These are phyloP conservation scores for Cyclostephanos tholiformis DNA, from an alignment of 108 stramenopile genomes.

Conservation along the genomic window DNA sequence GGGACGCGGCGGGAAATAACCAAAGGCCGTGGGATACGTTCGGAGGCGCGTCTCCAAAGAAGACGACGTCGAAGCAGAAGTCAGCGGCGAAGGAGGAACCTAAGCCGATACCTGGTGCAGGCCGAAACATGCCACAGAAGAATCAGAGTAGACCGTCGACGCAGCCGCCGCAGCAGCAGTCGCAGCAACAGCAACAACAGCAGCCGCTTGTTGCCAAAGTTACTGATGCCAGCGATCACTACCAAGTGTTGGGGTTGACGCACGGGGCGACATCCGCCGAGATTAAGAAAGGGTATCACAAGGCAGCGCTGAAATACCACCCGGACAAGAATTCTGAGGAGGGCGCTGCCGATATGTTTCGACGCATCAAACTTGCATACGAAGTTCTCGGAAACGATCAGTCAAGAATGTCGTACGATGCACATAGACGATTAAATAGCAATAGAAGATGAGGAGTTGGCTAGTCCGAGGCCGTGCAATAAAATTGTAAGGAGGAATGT, in stretches of 20 bases:
- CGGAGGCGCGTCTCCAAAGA: conserved; percentile 7
- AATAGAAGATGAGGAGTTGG: not conserved
- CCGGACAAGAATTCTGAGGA: conserved; percentile 78
- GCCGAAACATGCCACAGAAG: not conserved
- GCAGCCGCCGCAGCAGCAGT: conserved; percentile 39
- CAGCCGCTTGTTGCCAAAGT: not conserved
- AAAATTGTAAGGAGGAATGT: no score
- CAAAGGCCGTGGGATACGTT: conserved; percentile 14
- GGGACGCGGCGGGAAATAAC: conserved; percentile 7
- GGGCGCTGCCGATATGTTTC: conserved; percentile 74
- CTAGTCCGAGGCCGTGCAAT: not conserved
- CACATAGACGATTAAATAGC: conserved; percentile 27
- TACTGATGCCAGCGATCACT: conserved; percentile 47
- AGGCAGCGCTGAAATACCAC: conserved; percentile 75
- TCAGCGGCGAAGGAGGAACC: not conserved
- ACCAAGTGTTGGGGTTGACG: conserved; percentile 61
- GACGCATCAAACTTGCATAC: conserved; percentile 73
- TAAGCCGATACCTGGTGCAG: not conserved
- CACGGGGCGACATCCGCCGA: conserved; percentile 59
- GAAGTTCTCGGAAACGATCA: conserved; percentile 68
- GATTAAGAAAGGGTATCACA: conserved; percentile 82
- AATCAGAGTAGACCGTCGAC: conserved; percentile 1
- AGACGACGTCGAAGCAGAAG: conserved; percentile 3
- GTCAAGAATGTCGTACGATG: conserved; percentile 68
- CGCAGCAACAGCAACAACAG: conserved; percentile 24